Base-by-base conservation (phyloP, 163 green algal species). In the Scenedesmus sp. region DNA sequence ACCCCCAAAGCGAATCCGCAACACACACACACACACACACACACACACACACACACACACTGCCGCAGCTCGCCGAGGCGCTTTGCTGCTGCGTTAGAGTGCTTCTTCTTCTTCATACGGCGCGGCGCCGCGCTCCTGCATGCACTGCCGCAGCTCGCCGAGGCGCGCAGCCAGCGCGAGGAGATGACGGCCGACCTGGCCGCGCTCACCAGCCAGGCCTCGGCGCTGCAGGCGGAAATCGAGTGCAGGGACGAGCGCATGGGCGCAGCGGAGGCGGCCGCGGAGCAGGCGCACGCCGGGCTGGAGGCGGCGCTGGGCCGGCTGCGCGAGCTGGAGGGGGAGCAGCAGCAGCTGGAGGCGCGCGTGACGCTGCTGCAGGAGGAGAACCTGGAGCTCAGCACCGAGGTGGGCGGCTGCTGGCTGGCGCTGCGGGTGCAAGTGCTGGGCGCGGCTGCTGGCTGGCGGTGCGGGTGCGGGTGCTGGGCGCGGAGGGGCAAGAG, bases 291-390 rank as follows among this genome's bases (percentile, higher is more conserved):
- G 1, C 46, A 79, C 51, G 72, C 6, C 35, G 78, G 79, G 2
- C 40, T 91, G 51, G 87, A 91, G 78, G 68, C 56, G 7, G 79
- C 79, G 26, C 76, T 91, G 46, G 78, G 18, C 22, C 40, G 87
- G 24, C 87, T 91, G 87, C 56, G 78, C 6, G 87, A 91, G 78
- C 59, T 91, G 78, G 87, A 87, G 79, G 87, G 35, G 13, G 87
- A 91, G 78, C 87, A 91, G 87, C 87, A 91, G 87, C 87, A 91
- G 87, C 79, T 91, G 42, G 87, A 91, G 51, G 78, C 87, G 42
- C 87, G 87, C 35, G 78, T 87, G 30, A 51, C 40, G 24, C 40
- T 87, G 53, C 78, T 91, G 87, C 87, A 91, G 44, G 87, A 91
- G 59, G 87, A 91, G 43, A 91, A 91, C 78, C 78, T 87, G 44